These are phyloP conservation scores for Boletus sp. DNA, from an alignment of 768 basidiomycete genomes.

Conservation along the genomic window DNA sequence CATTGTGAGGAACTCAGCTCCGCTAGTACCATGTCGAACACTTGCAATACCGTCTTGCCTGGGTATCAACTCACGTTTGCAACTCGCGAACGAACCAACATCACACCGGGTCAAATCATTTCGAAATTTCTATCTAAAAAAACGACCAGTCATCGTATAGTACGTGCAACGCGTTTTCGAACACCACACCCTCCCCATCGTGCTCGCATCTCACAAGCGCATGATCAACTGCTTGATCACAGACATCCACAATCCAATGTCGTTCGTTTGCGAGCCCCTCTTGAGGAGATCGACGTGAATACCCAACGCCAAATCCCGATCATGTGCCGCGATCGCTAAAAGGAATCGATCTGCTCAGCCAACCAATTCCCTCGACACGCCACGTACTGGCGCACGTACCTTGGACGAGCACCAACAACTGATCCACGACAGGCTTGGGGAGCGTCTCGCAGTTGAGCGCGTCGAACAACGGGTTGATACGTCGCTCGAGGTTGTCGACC, in stretches of 20 bases:
- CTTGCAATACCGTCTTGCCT: too few species aligned
- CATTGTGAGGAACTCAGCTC: too few species aligned
- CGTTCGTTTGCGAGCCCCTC: constrained; percentile 72
- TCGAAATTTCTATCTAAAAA: neutral
- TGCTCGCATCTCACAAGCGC: constrained; percentile 46
- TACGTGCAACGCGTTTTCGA: neutral
- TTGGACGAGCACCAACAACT: constrained; percentile 65
- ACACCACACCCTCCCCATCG: too few species aligned
- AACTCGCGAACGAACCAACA: too few species aligned
- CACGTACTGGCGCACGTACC: constrained; percentile 46
- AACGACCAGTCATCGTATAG: neutral
- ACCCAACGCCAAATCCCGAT: constrained; percentile 73
- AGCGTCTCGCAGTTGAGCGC: constrained; percentile 89
- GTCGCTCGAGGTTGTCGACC: constrained; percentile 82
- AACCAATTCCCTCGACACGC: neutral
- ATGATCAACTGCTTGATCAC: constrained; percentile 86
- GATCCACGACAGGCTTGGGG: constrained; percentile 65
- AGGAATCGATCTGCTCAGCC: neutral
- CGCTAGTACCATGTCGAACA: too few species aligned
- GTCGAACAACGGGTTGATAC: constrained; percentile 85
- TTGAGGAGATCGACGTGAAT: constrained; percentile 88
- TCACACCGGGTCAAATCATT: neutral
- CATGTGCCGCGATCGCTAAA: constrained; percentile 76
- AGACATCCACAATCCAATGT: constrained; percentile 86
- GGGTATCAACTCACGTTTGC: too few species aligned